Evolutionary conservation across 441 rosid genomes (phyloP).

Genomic region (Pelargonium myrrhifolium): DNA sequence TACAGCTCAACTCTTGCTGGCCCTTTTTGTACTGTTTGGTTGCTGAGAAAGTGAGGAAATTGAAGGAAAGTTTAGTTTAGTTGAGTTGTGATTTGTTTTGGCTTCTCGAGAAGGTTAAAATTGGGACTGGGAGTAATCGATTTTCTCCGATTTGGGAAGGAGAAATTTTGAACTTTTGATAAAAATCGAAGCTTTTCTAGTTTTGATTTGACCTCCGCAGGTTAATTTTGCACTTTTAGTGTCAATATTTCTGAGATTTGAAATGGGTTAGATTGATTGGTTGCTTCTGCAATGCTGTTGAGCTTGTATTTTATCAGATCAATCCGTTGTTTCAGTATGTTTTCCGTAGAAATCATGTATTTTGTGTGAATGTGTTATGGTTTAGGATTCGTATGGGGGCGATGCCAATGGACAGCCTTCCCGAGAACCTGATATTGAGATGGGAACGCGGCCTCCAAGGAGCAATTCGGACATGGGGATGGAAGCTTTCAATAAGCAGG

Average conservation of each 20-base stretch:
- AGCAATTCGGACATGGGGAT: slow-evolving; percentile 53
- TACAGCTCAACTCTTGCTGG: background rate
- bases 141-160: background rate
- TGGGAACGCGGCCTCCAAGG: slow-evolving; percentile 33
- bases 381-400: slow-evolving; percentile 43
- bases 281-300: no score
- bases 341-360: no score
- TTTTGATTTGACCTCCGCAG: no score
- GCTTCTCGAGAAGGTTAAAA: background rate
- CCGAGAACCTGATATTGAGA: slow-evolving; percentile 43
- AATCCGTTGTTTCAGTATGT: no score
- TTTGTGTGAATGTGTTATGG: background rate
- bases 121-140: no score
- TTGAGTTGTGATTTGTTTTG: background rate
- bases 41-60: background rate
- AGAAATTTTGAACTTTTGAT: background rate
- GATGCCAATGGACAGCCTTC: slow-evolving; percentile 33
- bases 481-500: slow-evolving; percentile 65
- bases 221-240: no score
- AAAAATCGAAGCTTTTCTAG: background rate
- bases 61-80: background rate
- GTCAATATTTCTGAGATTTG: no score
- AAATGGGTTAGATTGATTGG: no score
- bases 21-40: background rate
- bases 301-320: no score